Base-by-base conservation (phyloP, 305 asterid genomes). In the Solanum hybrid region DNA sequence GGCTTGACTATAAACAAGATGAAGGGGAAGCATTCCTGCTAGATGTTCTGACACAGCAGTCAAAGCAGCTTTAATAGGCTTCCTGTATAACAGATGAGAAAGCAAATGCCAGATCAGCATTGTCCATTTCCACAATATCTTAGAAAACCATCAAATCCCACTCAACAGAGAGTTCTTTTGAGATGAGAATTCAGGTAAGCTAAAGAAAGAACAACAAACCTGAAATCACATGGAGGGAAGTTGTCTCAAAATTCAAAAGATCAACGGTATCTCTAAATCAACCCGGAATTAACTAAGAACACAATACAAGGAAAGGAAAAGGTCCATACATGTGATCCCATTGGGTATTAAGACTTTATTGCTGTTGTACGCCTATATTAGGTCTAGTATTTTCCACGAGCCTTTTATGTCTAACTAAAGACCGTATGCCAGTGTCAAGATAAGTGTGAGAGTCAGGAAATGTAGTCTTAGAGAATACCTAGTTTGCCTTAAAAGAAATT, bases 11-110 rank as follows among this genome's bases (percentile, higher is more conserved):
- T 96, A 97, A 38, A 95, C 98, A 90, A 97, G 99, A 96, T 97
- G 99, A 90, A 95, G 99, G 89, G 99, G 98, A 92, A 96, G 96
- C 92, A 97, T 92, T 86, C 99, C 99, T 87, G 99, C 98, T 66
- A 97, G 92, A 93, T 97, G 99, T 92, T 96, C 98, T 87, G 98
- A 92, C 90, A 95, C 99, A 92, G 99, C 97, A 88, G 98, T 98
- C 80, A 96, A 89, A 90, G 99, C 99, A 94, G 99, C 97, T 94
- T 96, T 97, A 89, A 94, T 90, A 79, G 99, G 99, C 92, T 94
- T 94, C 99, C 99, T 97, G 95, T 64, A 72, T 76, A 93, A 84
- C 42, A 35, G 76, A 86, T 60, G 82, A 56, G 51, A 89, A 79
- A 76, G 64, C 40, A 34, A 78, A 75, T 15, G 69, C 87, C 72